Percentiles rank a stretch among this genome's conserved stretches.
Conservation (phyloP, 139 green algal species). For the Chlamydomonas sp. region DNA sequence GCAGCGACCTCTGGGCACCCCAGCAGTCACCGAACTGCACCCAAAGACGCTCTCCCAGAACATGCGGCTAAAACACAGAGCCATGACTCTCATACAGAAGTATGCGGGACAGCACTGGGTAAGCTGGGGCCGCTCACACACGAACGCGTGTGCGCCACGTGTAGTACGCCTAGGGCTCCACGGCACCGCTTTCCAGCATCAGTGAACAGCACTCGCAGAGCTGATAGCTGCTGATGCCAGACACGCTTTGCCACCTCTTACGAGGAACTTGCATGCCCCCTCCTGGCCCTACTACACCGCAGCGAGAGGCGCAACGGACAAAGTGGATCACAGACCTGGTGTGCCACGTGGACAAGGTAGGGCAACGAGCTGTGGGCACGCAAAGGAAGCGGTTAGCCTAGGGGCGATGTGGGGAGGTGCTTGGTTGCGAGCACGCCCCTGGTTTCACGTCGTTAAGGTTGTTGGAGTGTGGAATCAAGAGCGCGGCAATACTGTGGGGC, state of each 20-base stretch:
- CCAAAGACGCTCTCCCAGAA: conserved; percentile 12
- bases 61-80: conserved; percentile 42
- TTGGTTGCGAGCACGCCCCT: too few relatives aligned
- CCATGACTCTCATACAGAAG: conserved; percentile 46
- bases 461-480: too few relatives aligned
- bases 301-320: conserved; percentile 43
- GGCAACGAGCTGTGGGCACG: not conserved
- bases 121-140: not conserved
- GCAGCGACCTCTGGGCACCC: conserved; percentile 12
- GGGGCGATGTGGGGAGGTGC: too few relatives aligned
- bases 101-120: conserved; percentile 45
- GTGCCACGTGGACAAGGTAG: conserved; percentile 45
- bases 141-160: too few relatives aligned
- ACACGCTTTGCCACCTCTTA: too few relatives aligned
- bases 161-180: too few relatives aligned
- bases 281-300: not conserved
- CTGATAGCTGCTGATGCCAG: too few relatives aligned
- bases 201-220: too few relatives aligned
- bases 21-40: conserved; percentile 22
- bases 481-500: too few relatives aligned
- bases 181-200: too few relatives aligned
- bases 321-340: conserved; percentile 57
- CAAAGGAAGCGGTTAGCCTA: not conserved
- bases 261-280: too few relatives aligned
- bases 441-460: too few relatives aligned